Base-by-base conservation (phyloP, 768 basidiomycete species). In the Termitomyces sp. region DNA sequence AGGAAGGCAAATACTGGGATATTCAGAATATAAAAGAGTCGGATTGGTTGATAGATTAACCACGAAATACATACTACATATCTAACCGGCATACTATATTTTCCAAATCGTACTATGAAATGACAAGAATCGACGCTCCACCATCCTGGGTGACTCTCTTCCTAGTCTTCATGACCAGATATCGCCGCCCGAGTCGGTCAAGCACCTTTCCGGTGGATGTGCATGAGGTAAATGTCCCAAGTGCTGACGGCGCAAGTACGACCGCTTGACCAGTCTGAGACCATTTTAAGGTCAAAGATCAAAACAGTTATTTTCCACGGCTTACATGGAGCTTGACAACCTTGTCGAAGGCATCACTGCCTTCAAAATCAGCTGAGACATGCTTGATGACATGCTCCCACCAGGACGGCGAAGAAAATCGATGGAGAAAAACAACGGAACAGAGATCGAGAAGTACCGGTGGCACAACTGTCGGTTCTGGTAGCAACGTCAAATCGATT, bases 321-420 rank as follows among this genome's bases (percentile, higher is more conserved):
- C 54, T 63, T 57, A 88, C 88, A 78, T 86, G 77, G 2, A 90
- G 73, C 53, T 66, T 80, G 14, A 87, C 87, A 10, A 90, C 81
- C 51, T 79, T 76, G 58, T 88, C 83, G 58, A 90, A 89, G 0
- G 81, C 85, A 38, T 86, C 83, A 0, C 74, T 77, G 6, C 73
- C 70, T 0, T 79, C 78, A 55, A 88, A 77, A 59, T 87, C 80
- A 0, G 85, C 83, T 0, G 85, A 82, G 4, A 90, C 85, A 62
- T 89, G 87, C 20, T 84, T 80, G 1, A 79, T 73, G 0, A 90
- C 65, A 61, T 90, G 86, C 0, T 83, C 77, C 83, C 86, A 87
- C 88, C 88, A 90, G 2, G 84, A 76, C 0, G 86, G 85, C 0
- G 89, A 90, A 0, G 87, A 87, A 67, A 90, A 90, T 1, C 88